These are phyloP conservation scores for Kazachstania kunashirensis DNA, from an alignment of 805 yeast genomes.

Conservation along the genomic window DNA sequence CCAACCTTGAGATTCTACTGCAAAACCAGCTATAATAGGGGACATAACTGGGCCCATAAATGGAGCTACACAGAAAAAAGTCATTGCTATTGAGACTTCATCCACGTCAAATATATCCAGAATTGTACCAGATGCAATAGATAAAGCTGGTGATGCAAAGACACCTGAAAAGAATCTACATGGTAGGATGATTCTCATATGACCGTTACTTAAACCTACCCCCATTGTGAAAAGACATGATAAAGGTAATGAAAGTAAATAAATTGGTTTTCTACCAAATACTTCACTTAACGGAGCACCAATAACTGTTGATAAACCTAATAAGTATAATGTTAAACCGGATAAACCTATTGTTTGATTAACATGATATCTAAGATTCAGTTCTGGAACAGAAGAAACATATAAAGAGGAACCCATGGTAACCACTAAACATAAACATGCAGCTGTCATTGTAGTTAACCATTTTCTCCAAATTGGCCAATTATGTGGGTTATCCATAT, in stretches of 20 bases:
- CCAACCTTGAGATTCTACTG: conserved; percentile 52
- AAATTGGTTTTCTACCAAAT: conserved; percentile 56
- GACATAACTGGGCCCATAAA: conserved; percentile 74
- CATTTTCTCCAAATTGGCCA: conserved; percentile 60
- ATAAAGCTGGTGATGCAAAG: conserved; percentile 71
- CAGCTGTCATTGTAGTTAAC: conserved; percentile 55
- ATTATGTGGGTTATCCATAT: conserved; percentile 55
- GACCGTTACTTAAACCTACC: conserved; percentile 49
- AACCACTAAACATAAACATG: conserved; percentile 55
- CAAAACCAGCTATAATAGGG: conserved; percentile 67
- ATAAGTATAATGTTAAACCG: conserved; percentile 59
- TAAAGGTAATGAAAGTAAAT: conserved; percentile 47
- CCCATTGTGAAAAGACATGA: conserved; percentile 70
- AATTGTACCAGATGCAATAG: conserved; percentile 79
- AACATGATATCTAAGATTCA: conserved; percentile 39
- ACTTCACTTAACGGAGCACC: conserved; percentile 68
- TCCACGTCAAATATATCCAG: conserved; percentile 64
- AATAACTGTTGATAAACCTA: conserved; percentile 65
- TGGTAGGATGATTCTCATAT: conserved; percentile 53
- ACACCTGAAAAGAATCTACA: conserved; percentile 67
- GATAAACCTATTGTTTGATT: conserved; percentile 53
- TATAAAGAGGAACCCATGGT: conserved; percentile 69
- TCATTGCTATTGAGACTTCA: conserved; percentile 63
- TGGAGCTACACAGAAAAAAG: conserved; percentile 69
- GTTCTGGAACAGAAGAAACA: conserved; percentile 53